Percentiles rank a stretch among this genome's conserved stretches.
phyloP scores from a whole-genome alignment of 345 rosid genomes.

The Alliaria petiolata region DNA sequence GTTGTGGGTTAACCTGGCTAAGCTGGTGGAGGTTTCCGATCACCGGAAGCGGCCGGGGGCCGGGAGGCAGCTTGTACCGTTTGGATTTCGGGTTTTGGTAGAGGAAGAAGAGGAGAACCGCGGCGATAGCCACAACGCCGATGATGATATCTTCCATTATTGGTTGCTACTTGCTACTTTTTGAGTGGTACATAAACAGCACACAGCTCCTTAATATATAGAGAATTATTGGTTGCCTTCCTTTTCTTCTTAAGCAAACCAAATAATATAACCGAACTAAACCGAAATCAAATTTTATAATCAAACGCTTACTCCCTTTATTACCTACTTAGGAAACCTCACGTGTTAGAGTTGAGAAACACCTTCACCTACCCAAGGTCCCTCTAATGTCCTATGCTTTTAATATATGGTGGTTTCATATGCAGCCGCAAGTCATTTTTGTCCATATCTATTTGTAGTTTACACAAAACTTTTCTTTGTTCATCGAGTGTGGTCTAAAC shows the following conservation, averaged over 20 bases:
- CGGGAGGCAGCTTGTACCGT: constrained; percentile 37
- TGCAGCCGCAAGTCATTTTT: neutral
- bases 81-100: constrained; percentile 11
- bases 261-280: neutral
- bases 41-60: constrained; percentile 43
- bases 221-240: neutral
- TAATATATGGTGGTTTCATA: neutral
- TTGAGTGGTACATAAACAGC: neutral
- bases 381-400: neutral
- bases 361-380: constrained; percentile 19
- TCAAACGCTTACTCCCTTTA: neutral
- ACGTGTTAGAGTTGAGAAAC: constrained; percentile 7
- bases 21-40: constrained; percentile 55
- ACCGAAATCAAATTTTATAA: neutral
- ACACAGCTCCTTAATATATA: neutral
- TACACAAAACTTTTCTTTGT: neutral
- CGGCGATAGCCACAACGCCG: neutral
- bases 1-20: constrained; percentile 22
- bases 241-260: neutral
- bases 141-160: constrained; percentile 22
- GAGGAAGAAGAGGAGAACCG: constrained; percentile 22
- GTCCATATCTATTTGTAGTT: neutral
- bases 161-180: neutral
- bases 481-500: neutral
- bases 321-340: constrained; percentile 15